A percentile compares a stretch with the other conserved stretches of the same genome.
Conservation (phyloP, 1,284 basidiomycete species). For the Cutaneotrichosporon cavernicola region DNA sequence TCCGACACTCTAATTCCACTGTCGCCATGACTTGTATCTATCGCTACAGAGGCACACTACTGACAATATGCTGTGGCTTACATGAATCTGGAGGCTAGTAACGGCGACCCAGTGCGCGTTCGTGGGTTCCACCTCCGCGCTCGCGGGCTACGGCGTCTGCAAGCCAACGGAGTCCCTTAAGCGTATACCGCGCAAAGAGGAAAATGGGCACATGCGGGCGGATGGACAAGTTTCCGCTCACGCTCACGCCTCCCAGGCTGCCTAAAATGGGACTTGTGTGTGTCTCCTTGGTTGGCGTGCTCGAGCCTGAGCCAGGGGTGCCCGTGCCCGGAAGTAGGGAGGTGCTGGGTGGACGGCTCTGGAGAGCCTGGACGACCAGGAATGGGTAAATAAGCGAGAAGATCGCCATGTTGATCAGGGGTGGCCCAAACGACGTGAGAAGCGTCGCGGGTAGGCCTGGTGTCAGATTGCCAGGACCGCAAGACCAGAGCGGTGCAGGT, state of each 20-base stretch:
- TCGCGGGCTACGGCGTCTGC: slow-evolving; percentile 39
- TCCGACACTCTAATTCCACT: no score
- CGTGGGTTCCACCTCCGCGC: slow-evolving; percentile 8
- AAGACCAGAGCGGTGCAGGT: no score
- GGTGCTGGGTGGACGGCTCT: slow-evolving; percentile 26
- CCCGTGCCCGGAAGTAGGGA: background rate
- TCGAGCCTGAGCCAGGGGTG: background rate
- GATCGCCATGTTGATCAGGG: slow-evolving; percentile 50
- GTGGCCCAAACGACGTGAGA: slow-evolving; percentile 47
- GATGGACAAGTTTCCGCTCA: background rate
- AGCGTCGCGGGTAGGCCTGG: slow-evolving; percentile 46
- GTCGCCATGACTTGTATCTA: no score
- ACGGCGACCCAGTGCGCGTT: background rate
- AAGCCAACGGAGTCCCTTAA: slow-evolving; percentile 40
- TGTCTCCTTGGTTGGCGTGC: slow-evolving; percentile 28
- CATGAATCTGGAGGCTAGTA: background rate
- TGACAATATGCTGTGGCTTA: no score
- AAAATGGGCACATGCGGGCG: slow-evolving; percentile 38
- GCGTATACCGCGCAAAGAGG: slow-evolving; percentile 41
- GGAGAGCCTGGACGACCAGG: slow-evolving; percentile 50
- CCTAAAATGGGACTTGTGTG: background rate
- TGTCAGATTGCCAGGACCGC: background rate
- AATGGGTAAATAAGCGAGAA: slow-evolving; percentile 53
- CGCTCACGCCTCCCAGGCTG: background rate
- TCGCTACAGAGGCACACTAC: no score